These are phyloP conservation scores for Cystobasidium sp. DNA, from an alignment of 1,284 basidiomycete species.

Conservation along the genomic window DNA sequence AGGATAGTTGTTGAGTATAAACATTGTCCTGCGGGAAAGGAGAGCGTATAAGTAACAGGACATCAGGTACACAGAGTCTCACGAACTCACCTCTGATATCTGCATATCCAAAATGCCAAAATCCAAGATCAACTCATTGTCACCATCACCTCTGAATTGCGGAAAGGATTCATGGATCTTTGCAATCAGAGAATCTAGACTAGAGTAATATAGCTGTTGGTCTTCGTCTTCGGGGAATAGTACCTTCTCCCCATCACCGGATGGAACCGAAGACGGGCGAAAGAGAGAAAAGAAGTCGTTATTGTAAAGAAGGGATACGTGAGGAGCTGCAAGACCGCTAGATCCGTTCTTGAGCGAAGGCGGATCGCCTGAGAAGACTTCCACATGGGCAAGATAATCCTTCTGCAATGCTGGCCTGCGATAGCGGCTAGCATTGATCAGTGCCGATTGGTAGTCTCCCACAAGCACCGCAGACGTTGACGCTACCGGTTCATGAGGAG, in stretches of 20 bases:
- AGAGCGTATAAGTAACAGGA: neutral
- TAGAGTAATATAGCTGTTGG: constrained; percentile 27
- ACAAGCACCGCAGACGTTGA: constrained; percentile 3
- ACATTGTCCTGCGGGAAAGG: constrained; percentile 50
- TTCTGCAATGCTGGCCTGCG: constrained; percentile 29
- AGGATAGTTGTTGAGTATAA: constrained; percentile 47
- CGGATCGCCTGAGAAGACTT: constrained; percentile 10
- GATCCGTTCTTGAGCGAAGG: neutral
- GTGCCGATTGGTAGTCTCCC: constrained; percentile 10
- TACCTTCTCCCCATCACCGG: constrained; percentile 33
- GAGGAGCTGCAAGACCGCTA: constrained; percentile 9
- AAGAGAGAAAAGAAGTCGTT: constrained; percentile 36
- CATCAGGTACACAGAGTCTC: no score
- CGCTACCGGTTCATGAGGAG: constrained; percentile 3
- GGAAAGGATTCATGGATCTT: constrained; percentile 33
- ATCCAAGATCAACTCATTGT: constrained; percentile 40
- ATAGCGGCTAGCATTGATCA: neutral
- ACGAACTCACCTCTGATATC: constrained; percentile 29
- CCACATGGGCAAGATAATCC: constrained; percentile 37
- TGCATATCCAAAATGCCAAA: constrained; percentile 42
- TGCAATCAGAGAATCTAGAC: constrained; percentile 22
- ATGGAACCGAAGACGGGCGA: constrained; percentile 31
- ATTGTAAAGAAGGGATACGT: constrained; percentile 36
- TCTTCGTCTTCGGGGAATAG: constrained; percentile 25
- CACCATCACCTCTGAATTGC: constrained; percentile 34